Conservation (phyloP, 1,284 basidiomycete species). For the Ustilago lituana region DNA sequence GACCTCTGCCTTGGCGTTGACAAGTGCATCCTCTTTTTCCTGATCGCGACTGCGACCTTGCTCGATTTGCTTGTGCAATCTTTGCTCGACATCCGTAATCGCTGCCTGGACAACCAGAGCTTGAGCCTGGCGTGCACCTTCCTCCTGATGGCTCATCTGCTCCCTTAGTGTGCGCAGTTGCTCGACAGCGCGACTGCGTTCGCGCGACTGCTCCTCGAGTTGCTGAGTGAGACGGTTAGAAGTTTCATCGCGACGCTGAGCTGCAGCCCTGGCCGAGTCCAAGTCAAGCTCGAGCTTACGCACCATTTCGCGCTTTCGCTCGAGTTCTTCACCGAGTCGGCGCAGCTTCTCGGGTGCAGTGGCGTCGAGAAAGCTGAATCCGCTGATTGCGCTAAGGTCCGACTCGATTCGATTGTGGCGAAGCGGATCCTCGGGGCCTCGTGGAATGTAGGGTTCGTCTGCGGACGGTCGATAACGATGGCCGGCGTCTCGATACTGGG, state of each 20-base stretch:
- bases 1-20: conserved; percentile 30
- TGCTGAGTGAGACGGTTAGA: conserved; percentile 27
- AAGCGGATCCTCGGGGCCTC: conserved; percentile 22
- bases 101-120: conserved; percentile 19
- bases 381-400: conserved; percentile 40
- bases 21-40: conserved; percentile 29
- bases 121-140: conserved; percentile 15
- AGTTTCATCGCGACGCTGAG: conserved; percentile 11
- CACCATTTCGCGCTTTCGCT: conserved; percentile 23
- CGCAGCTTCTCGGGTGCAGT: conserved; percentile 35
- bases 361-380: conserved; percentile 45
- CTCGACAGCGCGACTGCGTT: conserved; percentile 17
- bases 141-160: conserved; percentile 14
- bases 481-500: conserved; percentile 14
- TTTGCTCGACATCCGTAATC: conserved; percentile 27
- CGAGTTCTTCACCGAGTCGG: conserved; percentile 29
- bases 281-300: conserved; percentile 29
- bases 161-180: conserved; percentile 15
- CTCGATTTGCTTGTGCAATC: conserved; percentile 14
- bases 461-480: conserved; percentile 15
- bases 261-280: conserved; percentile 13
- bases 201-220: conserved; percentile 35
- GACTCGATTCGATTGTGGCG: conserved; percentile 44
- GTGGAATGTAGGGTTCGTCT: conserved; percentile 34
- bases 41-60: conserved; percentile 24